phyloP scores from a whole-genome alignment of 805 yeast species.

The Candida tammaniensis region DNA sequence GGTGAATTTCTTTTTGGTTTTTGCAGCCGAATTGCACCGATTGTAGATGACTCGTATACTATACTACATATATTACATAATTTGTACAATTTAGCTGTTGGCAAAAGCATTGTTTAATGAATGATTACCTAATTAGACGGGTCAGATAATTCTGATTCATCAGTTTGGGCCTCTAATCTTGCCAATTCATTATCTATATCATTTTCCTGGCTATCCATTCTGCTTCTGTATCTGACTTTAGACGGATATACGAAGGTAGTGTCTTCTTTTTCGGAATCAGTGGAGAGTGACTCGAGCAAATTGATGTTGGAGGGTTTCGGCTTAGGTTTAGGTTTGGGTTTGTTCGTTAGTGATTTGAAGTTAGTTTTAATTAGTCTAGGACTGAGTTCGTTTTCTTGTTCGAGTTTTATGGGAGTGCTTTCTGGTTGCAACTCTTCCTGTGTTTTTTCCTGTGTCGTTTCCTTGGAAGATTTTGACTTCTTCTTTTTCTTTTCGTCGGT shows the following conservation, averaged over 20 bases:
- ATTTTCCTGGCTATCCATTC: too few relatives aligned
- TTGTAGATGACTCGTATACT: background rate
- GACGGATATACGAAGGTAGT: background rate
- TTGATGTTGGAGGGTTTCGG: background rate
- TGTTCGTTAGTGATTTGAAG: background rate
- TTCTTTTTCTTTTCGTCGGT: too few relatives aligned
- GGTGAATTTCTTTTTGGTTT: constrained; percentile 5
- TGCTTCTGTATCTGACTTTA: background rate
- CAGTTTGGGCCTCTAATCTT: background rate
- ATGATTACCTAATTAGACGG: too few relatives aligned
- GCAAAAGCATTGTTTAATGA: too few relatives aligned
- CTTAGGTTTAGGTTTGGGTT: background rate
- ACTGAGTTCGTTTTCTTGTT: too few relatives aligned
- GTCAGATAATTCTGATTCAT: background rate
- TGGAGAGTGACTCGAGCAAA: background rate
- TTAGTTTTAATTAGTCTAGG: too few relatives aligned
- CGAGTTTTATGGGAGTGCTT: too few relatives aligned
- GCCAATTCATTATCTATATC: background rate
- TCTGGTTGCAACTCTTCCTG: too few relatives aligned
- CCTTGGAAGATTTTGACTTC: too few relatives aligned
- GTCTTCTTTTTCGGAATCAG: background rate
- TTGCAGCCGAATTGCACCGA: constrained; percentile 7
- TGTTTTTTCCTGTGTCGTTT: too few relatives aligned
- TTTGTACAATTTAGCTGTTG: too few relatives aligned
- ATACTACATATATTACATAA: background rate